A percentile compares a stretch with the other conserved stretches of the same genome.
Evolutionary conservation across 2,329 filamentous ascomycete species (phyloP).

Genomic region (Exophiala xenobiotica): DNA sequence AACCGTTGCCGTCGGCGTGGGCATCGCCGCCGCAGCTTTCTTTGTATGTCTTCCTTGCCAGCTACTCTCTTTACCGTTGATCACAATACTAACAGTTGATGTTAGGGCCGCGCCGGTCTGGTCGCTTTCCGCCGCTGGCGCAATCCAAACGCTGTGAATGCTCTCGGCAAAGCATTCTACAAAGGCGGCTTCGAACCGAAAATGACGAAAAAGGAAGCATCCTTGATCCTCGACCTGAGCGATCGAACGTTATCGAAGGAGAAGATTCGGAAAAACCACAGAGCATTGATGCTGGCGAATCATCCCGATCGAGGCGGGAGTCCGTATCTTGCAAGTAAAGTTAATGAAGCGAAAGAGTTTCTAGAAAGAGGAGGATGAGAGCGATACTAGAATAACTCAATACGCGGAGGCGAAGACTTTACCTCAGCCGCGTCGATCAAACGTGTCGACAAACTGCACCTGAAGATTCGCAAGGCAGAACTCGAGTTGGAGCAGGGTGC

Average conservation of each 20-base stretch:
- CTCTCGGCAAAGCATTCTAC: constrained; percentile 88
- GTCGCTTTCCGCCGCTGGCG: constrained; percentile 83
- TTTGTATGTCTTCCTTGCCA: constrained; percentile 60
- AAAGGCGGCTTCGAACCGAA: constrained; percentile 97
- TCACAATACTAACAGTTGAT: neutral
- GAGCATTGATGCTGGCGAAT: constrained; percentile 94
- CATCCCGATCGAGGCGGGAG: constrained; percentile 96
- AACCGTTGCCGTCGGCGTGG: constrained; percentile 44
- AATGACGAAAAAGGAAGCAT: constrained; percentile 90
- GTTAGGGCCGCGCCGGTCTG: constrained; percentile 83
- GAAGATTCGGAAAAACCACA: constrained; percentile 91
- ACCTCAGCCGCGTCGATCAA: too few relatives aligned
- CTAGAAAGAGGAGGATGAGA: constrained; percentile 66
- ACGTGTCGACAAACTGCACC: too few relatives aligned
- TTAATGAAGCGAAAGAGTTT: constrained; percentile 97
- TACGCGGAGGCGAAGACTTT: too few relatives aligned
- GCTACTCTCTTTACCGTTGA: neutral
- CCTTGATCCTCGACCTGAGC: constrained; percentile 87
- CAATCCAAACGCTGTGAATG: constrained; percentile 63
- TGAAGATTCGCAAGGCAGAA: too few relatives aligned
- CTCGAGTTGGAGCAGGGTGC: too few relatives aligned
- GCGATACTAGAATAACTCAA: neutral
- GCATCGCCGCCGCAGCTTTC: constrained; percentile 64
- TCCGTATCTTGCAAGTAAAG: constrained; percentile 93
- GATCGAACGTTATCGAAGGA: constrained; percentile 88